Evolutionary conservation across 306 rosid species (phyloP).

Genomic region (Cercis canadensis): DNA sequence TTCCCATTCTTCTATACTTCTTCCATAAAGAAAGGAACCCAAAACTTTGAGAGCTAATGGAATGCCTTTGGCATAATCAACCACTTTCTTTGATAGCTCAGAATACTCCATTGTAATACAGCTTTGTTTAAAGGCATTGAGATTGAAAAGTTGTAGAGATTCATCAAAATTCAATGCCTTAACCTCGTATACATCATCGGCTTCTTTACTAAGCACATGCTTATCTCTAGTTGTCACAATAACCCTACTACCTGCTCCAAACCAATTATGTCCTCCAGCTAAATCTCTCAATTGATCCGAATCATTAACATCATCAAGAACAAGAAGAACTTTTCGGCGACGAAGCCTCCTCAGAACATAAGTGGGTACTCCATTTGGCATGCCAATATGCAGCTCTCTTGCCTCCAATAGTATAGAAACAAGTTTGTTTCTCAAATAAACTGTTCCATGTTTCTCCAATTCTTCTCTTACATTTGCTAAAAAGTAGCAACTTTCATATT

Average conservation of each 20-base stretch:
- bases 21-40: constrained; percentile 3
- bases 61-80: neutral
- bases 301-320: neutral
- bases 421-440: neutral
- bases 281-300: neutral
- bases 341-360: neutral
- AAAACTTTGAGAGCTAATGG: constrained; percentile 20
- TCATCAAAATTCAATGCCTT: neutral
- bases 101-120: neutral
- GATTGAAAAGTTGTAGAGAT: neutral
- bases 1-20: neutral
- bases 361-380: neutral
- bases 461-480: neutral
- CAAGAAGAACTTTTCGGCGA: neutral
- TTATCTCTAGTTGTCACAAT: neutral
- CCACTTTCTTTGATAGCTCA: neutral
- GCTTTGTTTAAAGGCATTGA: neutral
- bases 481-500: neutral
- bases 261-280: neutral
- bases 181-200: neutral
- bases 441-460: neutral
- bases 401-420: neutral
- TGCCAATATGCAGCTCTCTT: neutral
- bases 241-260: neutral
- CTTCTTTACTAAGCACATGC: neutral